phyloP scores from a whole-genome alignment of 768 basidiomycete genomes.

The Lactifluus volemus region DNA sequence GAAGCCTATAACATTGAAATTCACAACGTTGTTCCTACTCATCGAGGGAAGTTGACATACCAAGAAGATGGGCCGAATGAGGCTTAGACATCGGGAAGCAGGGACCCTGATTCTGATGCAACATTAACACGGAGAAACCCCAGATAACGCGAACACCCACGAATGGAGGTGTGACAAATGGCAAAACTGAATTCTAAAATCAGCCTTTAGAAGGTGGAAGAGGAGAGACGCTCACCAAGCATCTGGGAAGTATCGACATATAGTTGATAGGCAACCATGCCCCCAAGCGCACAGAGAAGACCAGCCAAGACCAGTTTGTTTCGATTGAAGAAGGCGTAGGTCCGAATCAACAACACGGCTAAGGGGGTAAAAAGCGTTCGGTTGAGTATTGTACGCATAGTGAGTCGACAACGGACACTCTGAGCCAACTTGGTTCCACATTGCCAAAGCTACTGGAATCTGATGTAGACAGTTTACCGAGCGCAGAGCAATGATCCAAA shows the following conservation, averaged over 20 bases:
- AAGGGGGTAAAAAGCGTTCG: constrained; percentile 6
- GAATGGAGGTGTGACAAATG: constrained; percentile 57
- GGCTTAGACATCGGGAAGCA: constrained; percentile 79
- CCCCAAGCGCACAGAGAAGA: constrained; percentile 57
- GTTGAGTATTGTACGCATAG: neutral
- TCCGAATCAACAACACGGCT: constrained; percentile 76
- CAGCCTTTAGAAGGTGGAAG: neutral
- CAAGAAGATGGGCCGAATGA: constrained; percentile 74
- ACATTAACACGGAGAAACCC: neutral
- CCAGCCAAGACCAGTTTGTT: constrained; percentile 57
- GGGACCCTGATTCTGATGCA: constrained; percentile 44
- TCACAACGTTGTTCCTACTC: neutral
- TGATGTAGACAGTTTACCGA: constrained; percentile 22
- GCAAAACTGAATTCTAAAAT: constrained; percentile 27
- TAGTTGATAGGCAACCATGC: constrained; percentile 73
- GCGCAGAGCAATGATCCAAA: neutral
- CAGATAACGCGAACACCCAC: constrained; percentile 28
- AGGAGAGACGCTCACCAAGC: constrained; percentile 41
- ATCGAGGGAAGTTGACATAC: constrained; percentile 29
- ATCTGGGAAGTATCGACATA: constrained; percentile 74
- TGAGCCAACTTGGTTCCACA: constrained; percentile 84
- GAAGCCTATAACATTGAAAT: constrained; percentile 33
- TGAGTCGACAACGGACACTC: constrained; percentile 43
- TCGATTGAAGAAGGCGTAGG: constrained; percentile 80
- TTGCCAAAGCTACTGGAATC: constrained; percentile 74